These are phyloP conservation scores for Thalassia testudinum DNA, from an alignment of 116 monocot species.

Conservation along the genomic window DNA sequence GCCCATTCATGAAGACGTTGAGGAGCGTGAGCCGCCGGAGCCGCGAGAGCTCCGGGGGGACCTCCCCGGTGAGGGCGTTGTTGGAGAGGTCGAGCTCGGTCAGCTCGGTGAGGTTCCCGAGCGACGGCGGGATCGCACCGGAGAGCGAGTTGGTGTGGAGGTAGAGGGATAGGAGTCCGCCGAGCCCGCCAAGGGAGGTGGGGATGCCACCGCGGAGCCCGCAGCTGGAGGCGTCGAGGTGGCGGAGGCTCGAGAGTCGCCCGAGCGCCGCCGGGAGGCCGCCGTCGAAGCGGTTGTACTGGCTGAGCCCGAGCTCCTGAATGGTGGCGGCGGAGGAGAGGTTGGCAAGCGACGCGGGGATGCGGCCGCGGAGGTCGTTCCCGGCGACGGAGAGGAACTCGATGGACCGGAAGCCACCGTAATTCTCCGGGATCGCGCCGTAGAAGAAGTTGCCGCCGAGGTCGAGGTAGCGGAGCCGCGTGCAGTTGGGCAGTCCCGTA, in stretches of 20 bases:
- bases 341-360: constrained; percentile 63
- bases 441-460: constrained; percentile 89
- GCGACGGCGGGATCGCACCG: constrained; percentile 41
- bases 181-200: constrained; percentile 29
- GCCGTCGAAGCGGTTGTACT: constrained; percentile 68
- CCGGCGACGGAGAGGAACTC: constrained; percentile 76
- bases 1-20: constrained; percentile 86
- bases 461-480: constrained; percentile 54
- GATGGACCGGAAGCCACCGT: constrained; percentile 32
- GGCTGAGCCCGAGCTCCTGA: constrained; percentile 62
- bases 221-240: constrained; percentile 77
- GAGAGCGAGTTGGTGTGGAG: constrained; percentile 73
- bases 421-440: constrained; percentile 43
- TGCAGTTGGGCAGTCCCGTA: constrained; percentile 17
- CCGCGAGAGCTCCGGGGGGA: constrained; percentile 32
- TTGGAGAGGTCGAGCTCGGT: constrained; percentile 67
- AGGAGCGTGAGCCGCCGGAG: constrained; percentile 37
- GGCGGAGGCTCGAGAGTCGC: constrained; percentile 23
- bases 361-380: constrained; percentile 61
- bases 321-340: constrained; percentile 43
- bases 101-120: constrained; percentile 60
- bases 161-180: constrained; percentile 38
- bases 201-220: constrained; percentile 52
- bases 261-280: constrained; percentile 68
- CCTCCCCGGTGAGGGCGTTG: constrained; percentile 79